phyloP scores from a whole-genome alignment of 1,139 yeast genomes.

The Kurtzmaniella natalensis region DNA sequence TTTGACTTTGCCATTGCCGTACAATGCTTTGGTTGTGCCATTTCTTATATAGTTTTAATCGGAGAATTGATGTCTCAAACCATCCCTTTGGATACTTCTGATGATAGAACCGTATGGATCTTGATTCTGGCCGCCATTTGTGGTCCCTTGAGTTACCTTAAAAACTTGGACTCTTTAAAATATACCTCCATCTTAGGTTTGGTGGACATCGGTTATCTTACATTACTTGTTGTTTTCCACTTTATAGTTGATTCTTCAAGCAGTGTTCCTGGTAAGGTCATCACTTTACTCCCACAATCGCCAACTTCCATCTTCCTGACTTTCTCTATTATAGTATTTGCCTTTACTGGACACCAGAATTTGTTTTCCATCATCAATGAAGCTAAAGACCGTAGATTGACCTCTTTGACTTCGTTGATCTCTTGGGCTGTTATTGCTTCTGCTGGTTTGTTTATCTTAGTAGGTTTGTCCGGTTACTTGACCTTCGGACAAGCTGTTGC shows the following conservation, averaged over 20 bases:
- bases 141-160: slow-evolving; percentile 40
- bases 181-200: slow-evolving; percentile 41
- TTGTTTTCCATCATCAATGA: slow-evolving; percentile 48
- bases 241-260: slow-evolving; percentile 36
- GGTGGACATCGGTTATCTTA: slow-evolving; percentile 36
- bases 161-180: slow-evolving; percentile 42
- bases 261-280: slow-evolving; percentile 31
- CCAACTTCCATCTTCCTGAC: slow-evolving; percentile 62
- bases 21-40: slow-evolving; percentile 61
- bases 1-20: slow-evolving; percentile 87
- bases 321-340: slow-evolving; percentile 45
- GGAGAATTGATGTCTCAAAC: slow-evolving; percentile 47
- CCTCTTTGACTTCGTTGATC: slow-evolving; percentile 37
- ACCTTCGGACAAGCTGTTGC: slow-evolving; percentile 41
- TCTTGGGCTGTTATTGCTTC: slow-evolving; percentile 46
- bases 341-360: slow-evolving; percentile 48
- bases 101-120: slow-evolving; percentile 36
- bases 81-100: slow-evolving; percentile 12
- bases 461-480: slow-evolving; percentile 41
- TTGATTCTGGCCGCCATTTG: slow-evolving; percentile 29
- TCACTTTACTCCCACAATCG: slow-evolving; percentile 55
- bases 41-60: slow-evolving; percentile 41
- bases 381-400: slow-evolving; percentile 15
- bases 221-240: slow-evolving; percentile 34
- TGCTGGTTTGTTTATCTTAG: slow-evolving; percentile 30